Base-by-base conservation (phyloP, 2,329 filamentous ascomycete species). In the Penicillium rolfsii region DNA sequence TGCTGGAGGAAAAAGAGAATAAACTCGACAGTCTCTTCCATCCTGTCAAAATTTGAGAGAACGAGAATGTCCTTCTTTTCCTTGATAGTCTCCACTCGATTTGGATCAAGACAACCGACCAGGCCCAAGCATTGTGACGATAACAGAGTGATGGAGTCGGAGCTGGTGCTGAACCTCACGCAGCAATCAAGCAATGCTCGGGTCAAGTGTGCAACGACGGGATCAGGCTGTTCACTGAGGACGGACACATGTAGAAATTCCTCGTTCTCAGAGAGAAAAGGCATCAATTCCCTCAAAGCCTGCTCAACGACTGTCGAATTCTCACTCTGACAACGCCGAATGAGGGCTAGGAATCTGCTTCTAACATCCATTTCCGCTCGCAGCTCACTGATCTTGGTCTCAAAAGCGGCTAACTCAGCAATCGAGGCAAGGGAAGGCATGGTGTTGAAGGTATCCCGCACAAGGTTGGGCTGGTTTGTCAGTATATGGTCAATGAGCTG, bases 71-170 rank as follows among this genome's bases (percentile, higher is more conserved):
- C 89, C 64, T 86, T 88, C 67, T 92, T 89, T 68, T 91, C 89
- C 59, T 91, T 86, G 11, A 90, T 84, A 0, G 87, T 87, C 70
- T 99, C 95, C 1, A 97, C 86, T 61, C 91, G 87, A 70, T 96
- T 97, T 1, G 94, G 89, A 74, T 99, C 96, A 24, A 99, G 80
- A 66, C 93, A 97, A 6, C 96, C 95, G 56, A 99, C 87, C 22
- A 96, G 83, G 0, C 96, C 96, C 41, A 99, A 83, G 65, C 91
- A 95, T 70, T 90, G 87, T 14, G 92, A 90, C 63, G 91, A 92
- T 2, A 96, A 81, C 19, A 86, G 82, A 54, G 88, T 84, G 57
- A 98, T 90, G 12, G 87, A 85, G 7, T 82, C 75, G 45, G 90
- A 85, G 12, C 84, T 82, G 54, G 86, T 85, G 65, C 89, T 91